Percentiles rank a stretch among this genome's conserved stretches.
These are phyloP conservation scores for Neckera pumila DNA, from an alignment of 225 moss, liverwort and hornwort species.

Conservation along the genomic window DNA sequence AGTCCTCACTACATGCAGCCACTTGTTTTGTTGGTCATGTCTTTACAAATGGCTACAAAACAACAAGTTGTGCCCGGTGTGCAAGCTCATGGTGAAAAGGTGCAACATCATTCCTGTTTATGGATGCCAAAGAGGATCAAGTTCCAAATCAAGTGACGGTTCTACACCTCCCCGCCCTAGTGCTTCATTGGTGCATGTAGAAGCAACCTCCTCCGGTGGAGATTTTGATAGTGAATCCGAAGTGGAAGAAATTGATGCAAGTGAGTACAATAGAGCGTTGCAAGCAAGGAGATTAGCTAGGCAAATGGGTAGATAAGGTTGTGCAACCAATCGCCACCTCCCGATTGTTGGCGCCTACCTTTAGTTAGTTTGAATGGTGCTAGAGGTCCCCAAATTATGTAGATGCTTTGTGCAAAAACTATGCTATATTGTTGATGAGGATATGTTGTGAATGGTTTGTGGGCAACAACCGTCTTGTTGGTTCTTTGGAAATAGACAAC, in stretches of 20 bases:
- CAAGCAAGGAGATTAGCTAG: not conserved
- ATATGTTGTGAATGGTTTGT: not conserved
- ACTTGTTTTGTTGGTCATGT: not conserved
- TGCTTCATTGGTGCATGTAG: not conserved
- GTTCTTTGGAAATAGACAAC: not conserved
- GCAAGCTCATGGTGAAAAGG: not conserved
- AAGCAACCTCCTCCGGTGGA: not conserved
- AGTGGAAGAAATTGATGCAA: not conserved
- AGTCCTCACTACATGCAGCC: rapidly evolving
- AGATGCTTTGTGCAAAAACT: not conserved
- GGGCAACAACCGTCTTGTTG: rapidly evolving
- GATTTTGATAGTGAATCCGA: not conserved
- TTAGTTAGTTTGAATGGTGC: not conserved
- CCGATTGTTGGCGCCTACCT: not conserved
- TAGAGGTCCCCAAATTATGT: not conserved
- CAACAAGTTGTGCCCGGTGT: rapidly evolving
- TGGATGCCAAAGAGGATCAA: not conserved
- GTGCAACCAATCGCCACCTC: rapidly evolving
- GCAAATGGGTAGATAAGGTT: not conserved
- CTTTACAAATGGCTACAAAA: not conserved
- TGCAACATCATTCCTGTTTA: rapidly evolving
- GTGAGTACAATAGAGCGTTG: not conserved
- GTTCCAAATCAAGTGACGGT: not conserved
- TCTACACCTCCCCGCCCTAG: not conserved
- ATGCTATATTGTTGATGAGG: not conserved